phyloP scores from a whole-genome alignment of 306 rosid species.

The Rosa multiflora region DNA sequence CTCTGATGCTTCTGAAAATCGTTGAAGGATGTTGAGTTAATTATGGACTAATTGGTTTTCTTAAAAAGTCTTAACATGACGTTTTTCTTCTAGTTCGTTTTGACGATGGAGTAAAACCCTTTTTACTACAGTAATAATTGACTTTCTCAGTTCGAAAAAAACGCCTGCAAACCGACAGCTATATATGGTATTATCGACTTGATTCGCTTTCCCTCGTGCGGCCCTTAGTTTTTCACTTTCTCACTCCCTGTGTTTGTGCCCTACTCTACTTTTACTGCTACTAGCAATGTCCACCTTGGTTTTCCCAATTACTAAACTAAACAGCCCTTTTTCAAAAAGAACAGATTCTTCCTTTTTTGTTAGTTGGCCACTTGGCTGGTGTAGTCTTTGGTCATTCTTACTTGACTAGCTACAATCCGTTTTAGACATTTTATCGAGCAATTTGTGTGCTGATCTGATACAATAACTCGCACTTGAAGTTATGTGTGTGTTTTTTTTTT shows the following conservation, averaged over 20 bases:
- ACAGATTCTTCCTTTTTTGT: not conserved
- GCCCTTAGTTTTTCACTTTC: not conserved
- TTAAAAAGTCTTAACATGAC: not conserved
- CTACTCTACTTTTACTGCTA: slow-evolving; percentile 9
- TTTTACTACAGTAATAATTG: not conserved
- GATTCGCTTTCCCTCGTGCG: slow-evolving; percentile 19
- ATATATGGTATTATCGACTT: not conserved
- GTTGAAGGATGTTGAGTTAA: not conserved
- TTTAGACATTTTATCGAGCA: not conserved
- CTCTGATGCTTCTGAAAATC: not conserved
- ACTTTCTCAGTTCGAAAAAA: not conserved
- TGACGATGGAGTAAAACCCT: not conserved
- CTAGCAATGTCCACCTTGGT: not conserved
- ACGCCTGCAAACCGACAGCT: not conserved
- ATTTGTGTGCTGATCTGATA: not conserved
- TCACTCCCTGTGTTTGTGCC: not conserved
- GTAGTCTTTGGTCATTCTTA: not conserved
- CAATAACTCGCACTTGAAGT: not conserved
- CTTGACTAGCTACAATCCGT: not conserved
- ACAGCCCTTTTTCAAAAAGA: not conserved
- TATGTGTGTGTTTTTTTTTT: too few species aligned
- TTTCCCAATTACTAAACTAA: not conserved
- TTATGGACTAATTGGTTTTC: not conserved
- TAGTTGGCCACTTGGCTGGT: not conserved
- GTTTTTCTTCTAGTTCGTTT: not conserved